Percentiles rank a stretch among this genome's conserved stretches.
phyloP scores from a whole-genome alignment of 1,139 yeast genomes.

The Geotrichum macrosporum region DNA sequence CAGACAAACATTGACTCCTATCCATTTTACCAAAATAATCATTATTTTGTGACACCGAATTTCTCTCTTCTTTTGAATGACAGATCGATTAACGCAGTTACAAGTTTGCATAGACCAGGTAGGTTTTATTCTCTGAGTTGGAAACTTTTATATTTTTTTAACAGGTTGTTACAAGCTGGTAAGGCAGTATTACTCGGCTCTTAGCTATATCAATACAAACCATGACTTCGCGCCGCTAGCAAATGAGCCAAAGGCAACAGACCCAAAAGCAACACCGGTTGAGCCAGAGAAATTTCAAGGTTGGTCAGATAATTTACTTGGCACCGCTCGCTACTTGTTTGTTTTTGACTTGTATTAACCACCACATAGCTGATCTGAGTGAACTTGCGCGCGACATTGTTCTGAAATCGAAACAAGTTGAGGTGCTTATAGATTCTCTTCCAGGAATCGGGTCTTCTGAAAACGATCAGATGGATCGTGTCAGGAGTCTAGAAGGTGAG shows the following conservation, averaged over 20 bases:
- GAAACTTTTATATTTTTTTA: background rate
- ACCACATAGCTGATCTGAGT: conserved; percentile 35
- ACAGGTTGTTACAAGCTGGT: conserved; percentile 45
- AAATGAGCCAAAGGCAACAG: conserved; percentile 51
- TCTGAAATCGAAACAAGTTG: conserved; percentile 78
- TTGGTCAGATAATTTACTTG: too few relatives aligned
- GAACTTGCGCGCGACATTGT: conserved; percentile 76
- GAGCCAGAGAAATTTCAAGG: conserved; percentile 40
- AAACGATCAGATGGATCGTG: conserved; percentile 61
- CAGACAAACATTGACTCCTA: background rate
- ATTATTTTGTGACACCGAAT: background rate
- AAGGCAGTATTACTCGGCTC: conserved; percentile 87
- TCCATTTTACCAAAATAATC: background rate
- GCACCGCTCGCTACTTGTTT: too few relatives aligned
- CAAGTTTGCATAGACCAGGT: conserved; percentile 84
- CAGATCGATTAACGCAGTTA: conserved; percentile 87
- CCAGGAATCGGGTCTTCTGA: conserved; percentile 93
- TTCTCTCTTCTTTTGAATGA: conserved; percentile 23
- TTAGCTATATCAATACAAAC: conserved; percentile 74
- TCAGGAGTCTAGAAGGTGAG: conserved; percentile 60
- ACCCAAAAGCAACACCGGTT: conserved; percentile 44
- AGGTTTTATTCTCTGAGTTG: conserved; percentile 12
- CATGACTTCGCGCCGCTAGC: conserved; percentile 55
- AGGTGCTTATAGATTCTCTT: conserved; percentile 76
- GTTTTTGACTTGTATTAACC: conserved; percentile 31